Base-by-base conservation (phyloP, 2,329 filamentous ascomycete species). In the Trichoderma oligosporum region DNA sequence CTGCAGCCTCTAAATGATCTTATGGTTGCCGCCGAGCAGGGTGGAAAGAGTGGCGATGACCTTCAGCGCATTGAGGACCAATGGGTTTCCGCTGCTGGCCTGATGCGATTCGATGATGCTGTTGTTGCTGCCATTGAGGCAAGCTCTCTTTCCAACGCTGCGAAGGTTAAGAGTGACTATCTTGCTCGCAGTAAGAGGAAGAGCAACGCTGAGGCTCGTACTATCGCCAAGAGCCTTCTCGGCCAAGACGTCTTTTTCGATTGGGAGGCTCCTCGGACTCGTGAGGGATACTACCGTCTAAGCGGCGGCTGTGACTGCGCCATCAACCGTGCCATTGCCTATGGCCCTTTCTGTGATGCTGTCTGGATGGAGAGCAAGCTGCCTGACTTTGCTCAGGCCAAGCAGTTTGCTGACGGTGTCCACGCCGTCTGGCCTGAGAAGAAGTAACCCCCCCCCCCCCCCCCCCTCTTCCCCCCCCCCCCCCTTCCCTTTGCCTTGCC, bases 341-440 rank as follows among this genome's bases (percentile, higher is more conserved):
- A 95, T 70, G 93, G 90, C 0, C 93, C 94, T 2, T 96, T 95
- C 76, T 88, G 88, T 61, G 93, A 97, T 69, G 85, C 95, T 72
- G 96, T 99, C 74, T 99, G 94, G 94, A 99, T 99, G 94, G 94
- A 99, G 83, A 93, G 88, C 78, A 97, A 96, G 78, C 80, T 96
- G 64, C 94, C 94, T 44, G 93, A 97, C 72, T 97, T 81, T 73
- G 81, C 81, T 48, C 94, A 97, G 78, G 94, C 94, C 22, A 84
- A 91, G 78, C 88, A 97, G 70, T 99, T 99, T 66, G 92, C 94
- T 29, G 82, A 89, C 41, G 93, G 94, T 48, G 93, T 99, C 38
- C 94, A 97, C 74, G 88, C 91, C 57, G 90, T 91, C 8, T 97
- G 88, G 85, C 94, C 94, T 0, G 89, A 99, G 77, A 90, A 97